Evolutionary conservation across 2,329 filamentous ascomycete genomes (phyloP).

Genomic region (Aspergillaceae sp.): DNA sequence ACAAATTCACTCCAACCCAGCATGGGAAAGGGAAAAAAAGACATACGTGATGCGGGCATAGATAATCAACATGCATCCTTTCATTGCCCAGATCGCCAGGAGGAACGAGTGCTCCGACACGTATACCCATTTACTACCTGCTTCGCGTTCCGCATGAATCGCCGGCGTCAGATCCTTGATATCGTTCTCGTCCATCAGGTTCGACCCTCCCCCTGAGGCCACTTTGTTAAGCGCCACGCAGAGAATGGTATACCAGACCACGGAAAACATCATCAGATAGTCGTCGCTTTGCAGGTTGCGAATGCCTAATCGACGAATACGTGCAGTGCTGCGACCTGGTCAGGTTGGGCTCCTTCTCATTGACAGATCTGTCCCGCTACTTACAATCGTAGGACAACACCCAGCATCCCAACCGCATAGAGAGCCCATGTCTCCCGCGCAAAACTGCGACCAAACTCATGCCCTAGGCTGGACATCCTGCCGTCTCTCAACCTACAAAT

Average conservation of each 20-base stretch:
- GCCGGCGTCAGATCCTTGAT: slow-evolving; percentile 38
- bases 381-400: slow-evolving; percentile 32
- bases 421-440: slow-evolving; percentile 34
- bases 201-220: slow-evolving; percentile 48
- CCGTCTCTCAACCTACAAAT: slow-evolving; percentile 12
- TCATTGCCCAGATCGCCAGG: slow-evolving; percentile 45
- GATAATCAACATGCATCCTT: slow-evolving; percentile 47
- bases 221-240: slow-evolving; percentile 48
- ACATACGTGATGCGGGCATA: slow-evolving; percentile 43
- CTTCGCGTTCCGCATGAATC: slow-evolving; percentile 35
- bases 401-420: slow-evolving; percentile 31
- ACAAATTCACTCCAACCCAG: background rate
- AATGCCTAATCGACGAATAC: slow-evolving; percentile 37
- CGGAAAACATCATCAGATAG: slow-evolving; percentile 46
- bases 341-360: background rate
- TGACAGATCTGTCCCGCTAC: slow-evolving; percentile 4
- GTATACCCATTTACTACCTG: slow-evolving; percentile 55
- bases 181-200: slow-evolving; percentile 48
- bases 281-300: slow-evolving; percentile 48
- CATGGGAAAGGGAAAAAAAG: background rate
- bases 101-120: slow-evolving; percentile 56
- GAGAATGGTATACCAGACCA: slow-evolving; percentile 49
- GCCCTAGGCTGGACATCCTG: slow-evolving; percentile 22
- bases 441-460: slow-evolving; percentile 21
- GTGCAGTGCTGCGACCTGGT: slow-evolving; percentile 22